phyloP scores from a whole-genome alignment of 805 yeast genomes.

The Saccharomycopsis vini region DNA sequence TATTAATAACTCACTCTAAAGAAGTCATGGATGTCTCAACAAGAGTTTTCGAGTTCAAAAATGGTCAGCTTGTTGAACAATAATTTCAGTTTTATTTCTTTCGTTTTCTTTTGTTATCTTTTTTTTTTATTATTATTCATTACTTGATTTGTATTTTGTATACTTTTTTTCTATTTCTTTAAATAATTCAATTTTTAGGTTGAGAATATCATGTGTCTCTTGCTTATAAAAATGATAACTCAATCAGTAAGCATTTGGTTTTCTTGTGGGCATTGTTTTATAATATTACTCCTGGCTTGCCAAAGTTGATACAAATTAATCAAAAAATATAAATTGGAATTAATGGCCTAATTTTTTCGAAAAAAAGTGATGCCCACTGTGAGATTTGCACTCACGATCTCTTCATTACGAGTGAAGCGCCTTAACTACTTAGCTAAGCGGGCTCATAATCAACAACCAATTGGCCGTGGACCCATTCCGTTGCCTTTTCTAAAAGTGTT shows the following conservation, averaged over 20 bases:
- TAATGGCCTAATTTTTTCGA: too few species aligned
- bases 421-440: constrained; percentile 48
- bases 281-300: too few species aligned
- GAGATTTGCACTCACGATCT: constrained; percentile 50
- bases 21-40: constrained; percentile 57
- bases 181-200: not conserved
- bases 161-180: not conserved
- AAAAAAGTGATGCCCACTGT: too few species aligned
- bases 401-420: constrained; percentile 53
- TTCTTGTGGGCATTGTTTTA: too few species aligned
- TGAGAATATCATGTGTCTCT: too few species aligned
- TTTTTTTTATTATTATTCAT: not conserved
- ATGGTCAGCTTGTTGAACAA: constrained; percentile 33
- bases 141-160: not conserved
- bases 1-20: constrained; percentile 68
- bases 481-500: too few species aligned
- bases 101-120: not conserved
- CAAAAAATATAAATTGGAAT: too few species aligned
- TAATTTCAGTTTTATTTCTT: not conserved
- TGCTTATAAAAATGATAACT: too few species aligned
- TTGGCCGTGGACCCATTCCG: too few species aligned
- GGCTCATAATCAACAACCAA: too few species aligned
- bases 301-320: too few species aligned
- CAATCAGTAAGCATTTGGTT: too few species aligned
- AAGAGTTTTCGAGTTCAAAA: constrained; percentile 36